Base-by-base conservation (phyloP, 805 yeast species). In the Ogataea nakhonphanomensis region DNA sequence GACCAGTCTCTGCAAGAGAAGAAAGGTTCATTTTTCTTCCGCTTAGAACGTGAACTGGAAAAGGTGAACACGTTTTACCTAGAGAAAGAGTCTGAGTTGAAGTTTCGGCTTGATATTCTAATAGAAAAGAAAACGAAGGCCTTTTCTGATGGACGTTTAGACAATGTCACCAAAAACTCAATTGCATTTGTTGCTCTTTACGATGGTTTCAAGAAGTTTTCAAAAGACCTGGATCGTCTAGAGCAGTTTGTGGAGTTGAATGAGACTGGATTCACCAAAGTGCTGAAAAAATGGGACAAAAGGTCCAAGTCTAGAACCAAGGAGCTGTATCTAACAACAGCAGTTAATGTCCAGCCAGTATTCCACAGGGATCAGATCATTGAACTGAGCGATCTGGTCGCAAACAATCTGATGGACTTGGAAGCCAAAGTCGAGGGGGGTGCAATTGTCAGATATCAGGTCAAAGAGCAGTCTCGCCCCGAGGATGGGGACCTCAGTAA, bases 231-330 rank as follows among this genome's bases (percentile, higher is more conserved):
- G 48, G 85, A 84, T 47, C 74, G 95, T 44, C 69, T 93, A 21
- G 96, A 93, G 58, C 97, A 91, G 61, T 93, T 86, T 64, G 88
- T 93, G 28, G 97, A 90, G 62, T 71, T 93, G 43, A 93, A 93
- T 59, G 96, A 90, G 55, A 87, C 95, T 0, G 99, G 99, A 10
- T 93, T 93, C 63, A 81, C 95, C 15, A 93, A 93, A 65, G 97
- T 88, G 22, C 75, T 93, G 55, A 93, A 93, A 62, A 93, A 93
- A 66, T 93, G 99, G 99, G 99, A 93, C 65, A 93, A 93, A 64
- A 72, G 97, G 46, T 88, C 96, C 15, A 89, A 91, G 56, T 86
- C 96, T 3, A 95, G 87, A 51, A 89, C 96, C 6, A 89, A 90
- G 57, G 99, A 93, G 59, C 71, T 93, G 37, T 93, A 90, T 59